Evolutionary conservation across 2,329 filamentous ascomycete species (phyloP).

Genomic region (Colletotrichum tofieldiae): DNA sequence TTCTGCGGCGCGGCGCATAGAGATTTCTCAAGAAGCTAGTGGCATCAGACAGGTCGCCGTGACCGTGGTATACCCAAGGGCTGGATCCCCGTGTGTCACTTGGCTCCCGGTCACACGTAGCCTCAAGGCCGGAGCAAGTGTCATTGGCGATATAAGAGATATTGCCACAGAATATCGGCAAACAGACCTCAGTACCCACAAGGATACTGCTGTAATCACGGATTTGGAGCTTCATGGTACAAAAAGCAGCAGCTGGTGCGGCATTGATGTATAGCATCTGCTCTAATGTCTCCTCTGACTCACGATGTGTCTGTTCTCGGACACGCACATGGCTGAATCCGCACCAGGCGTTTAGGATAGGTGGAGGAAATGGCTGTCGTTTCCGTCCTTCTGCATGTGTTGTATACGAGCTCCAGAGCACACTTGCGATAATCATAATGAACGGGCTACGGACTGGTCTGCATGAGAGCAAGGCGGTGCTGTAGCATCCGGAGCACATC

Average conservation of each 20-base stretch:
- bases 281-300: slow-evolving; percentile 16
- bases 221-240: background rate
- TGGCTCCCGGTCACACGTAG: background rate
- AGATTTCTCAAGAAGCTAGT: background rate
- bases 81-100: background rate
- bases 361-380: background rate
- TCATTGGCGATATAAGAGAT: background rate
- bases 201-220: background rate
- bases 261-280: background rate
- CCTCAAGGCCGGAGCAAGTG: background rate
- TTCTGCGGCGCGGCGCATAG: background rate
- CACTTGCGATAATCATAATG: slow-evolving; percentile 43
- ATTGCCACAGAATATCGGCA: background rate
- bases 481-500: slow-evolving; percentile 47
- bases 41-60: background rate
- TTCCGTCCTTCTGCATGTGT: background rate
- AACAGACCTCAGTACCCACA: background rate
- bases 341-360: background rate
- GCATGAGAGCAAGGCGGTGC: slow-evolving; percentile 46
- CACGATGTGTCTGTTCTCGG: slow-evolving; percentile 19
- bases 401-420: background rate
- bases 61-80: background rate
- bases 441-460: slow-evolving; percentile 45
- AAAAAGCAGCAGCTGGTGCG: background rate
- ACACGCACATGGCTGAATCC: background rate